Base-by-base conservation (phyloP, 2,329 filamentous ascomycete species). In the Exophiala oligosperma region DNA sequence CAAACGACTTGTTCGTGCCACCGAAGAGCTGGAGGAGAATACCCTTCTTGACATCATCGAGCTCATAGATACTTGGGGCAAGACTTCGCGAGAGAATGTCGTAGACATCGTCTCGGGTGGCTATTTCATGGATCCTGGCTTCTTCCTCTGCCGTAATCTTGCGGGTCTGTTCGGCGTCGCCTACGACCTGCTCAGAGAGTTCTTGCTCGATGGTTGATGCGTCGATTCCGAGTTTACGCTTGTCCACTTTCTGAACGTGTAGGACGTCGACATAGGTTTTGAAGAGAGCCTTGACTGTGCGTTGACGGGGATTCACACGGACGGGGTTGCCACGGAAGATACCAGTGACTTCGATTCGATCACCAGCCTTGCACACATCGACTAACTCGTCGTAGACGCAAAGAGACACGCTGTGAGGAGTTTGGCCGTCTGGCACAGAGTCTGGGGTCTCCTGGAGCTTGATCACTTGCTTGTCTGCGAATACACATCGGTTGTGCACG, bases 21-120 rank as follows among this genome's bases (percentile, higher is more conserved):
- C 94, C 93, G 71, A 99, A 99, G 41, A 99, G 84, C 70, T 99
- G 94, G 3, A 99, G 85, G 9, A 99, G 80, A 61, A 99, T 97
- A 9, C 94, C 94, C 77, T 99, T 99, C 81, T 99, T 99, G 49
- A 97, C 92, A 69, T 99, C 94, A 66, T 99, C 94, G 87, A 96
- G 90, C 75, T 99, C 94, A 77, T 95, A 97, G 69, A 99, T 89
- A 59, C 92, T 97, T 12, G 94, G 94, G 1, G 94, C 94, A 28
- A 99, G 80, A 1, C 93, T 97, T 38, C 93, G 86, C 17, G 94
- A 84, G 3, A 99, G 84, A 24, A 99, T 83, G 23, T 99, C 92
- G 73, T 99, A 99, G 54, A 99, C 87, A 72, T 99, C 94, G 1
- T 87, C 80, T 53, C 94, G 86, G 32, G 84, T 82, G 9, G 90